Evolutionary conservation across 2,329 filamentous ascomycete species (phyloP).

Genomic region (Stachybotrys chartarum): DNA sequence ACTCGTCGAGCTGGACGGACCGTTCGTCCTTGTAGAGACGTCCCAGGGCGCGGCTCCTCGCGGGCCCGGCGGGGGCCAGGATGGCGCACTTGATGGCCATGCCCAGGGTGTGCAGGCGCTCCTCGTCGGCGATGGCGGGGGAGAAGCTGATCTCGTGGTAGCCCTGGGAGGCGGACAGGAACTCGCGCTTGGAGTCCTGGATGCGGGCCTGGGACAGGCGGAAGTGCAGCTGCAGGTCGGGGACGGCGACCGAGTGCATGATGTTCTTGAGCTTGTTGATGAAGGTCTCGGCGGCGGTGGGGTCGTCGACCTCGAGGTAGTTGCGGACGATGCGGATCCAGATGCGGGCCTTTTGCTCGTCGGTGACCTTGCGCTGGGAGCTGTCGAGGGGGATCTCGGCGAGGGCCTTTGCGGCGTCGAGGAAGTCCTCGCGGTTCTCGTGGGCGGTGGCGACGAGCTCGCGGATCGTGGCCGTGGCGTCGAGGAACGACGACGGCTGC

Average conservation of each 20-base stretch:
- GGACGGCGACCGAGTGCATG: conserved; percentile 70
- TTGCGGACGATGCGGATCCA: conserved; percentile 94
- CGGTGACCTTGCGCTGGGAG: conserved; percentile 75
- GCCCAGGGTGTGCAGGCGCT: conserved; percentile 75
- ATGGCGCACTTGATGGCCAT: conserved; percentile 90
- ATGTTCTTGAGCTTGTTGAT: conserved; percentile 95
- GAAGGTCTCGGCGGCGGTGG: conserved; percentile 74
- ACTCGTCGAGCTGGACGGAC: conserved; percentile 66
- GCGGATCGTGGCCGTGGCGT: conserved; percentile 74
- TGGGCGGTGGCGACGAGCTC: conserved; percentile 77
- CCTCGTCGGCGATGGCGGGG: conserved; percentile 71
- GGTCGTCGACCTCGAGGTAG: conserved; percentile 91
- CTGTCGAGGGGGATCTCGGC: conserved; percentile 83
- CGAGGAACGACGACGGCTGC: conserved; percentile 65
- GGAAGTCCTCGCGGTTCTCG: conserved; percentile 75
- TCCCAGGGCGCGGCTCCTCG: conserved; percentile 70
- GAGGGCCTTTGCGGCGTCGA: conserved; percentile 68
- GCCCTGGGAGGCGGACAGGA: conserved; percentile 77
- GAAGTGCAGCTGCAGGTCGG: conserved; percentile 74
- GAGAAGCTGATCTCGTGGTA: conserved; percentile 86
- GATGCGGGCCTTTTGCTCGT: conserved; percentile 73
- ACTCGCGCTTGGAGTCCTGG: conserved; percentile 81
- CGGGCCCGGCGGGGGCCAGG: conserved; percentile 82
- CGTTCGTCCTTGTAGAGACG: conserved; percentile 93
- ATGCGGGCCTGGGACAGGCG: conserved; percentile 89